These are phyloP conservation scores for Nemania sp. DNA, from an alignment of 2,329 filamentous ascomycete genomes.

Conservation along the genomic window DNA sequence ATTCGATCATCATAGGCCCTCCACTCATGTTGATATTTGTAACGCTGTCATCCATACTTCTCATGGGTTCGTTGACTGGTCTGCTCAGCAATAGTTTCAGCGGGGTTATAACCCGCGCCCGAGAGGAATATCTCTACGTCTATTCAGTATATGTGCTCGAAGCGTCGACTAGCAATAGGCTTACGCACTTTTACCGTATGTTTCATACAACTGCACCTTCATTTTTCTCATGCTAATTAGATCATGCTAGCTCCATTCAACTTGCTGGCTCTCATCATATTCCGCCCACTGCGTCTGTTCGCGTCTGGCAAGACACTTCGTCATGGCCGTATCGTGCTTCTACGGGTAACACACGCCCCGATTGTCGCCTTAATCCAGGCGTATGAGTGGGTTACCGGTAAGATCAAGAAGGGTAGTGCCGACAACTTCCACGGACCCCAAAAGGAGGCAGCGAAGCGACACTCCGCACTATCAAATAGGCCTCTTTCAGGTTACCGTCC, in stretches of 20 bases:
- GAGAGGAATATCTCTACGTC: constrained; percentile 79
- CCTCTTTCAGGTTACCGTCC: constrained; percentile 33
- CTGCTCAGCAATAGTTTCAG: constrained; percentile 77
- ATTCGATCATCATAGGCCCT: constrained; percentile 43
- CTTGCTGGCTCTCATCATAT: constrained; percentile 70
- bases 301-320: constrained; percentile 66
- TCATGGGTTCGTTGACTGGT: constrained; percentile 78
- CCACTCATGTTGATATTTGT: constrained; percentile 74
- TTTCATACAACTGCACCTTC: constrained; percentile 15
- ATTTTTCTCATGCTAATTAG: constrained; percentile 11
- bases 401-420: constrained; percentile 47
- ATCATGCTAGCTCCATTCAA: constrained; percentile 61
- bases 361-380: constrained; percentile 69
- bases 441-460: constrained; percentile 31
- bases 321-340: constrained; percentile 60
- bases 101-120: constrained; percentile 63
- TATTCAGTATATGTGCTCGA: constrained; percentile 68
- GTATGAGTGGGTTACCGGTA: constrained; percentile 61
- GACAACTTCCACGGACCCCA: constrained; percentile 54
- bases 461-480: constrained; percentile 27
- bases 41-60: constrained; percentile 74
- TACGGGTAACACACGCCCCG: constrained; percentile 66
- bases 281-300: constrained; percentile 72
- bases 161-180: constrained; percentile 68
- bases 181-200: constrained; percentile 68